Evolutionary conservation across 805 yeast genomes (phyloP), one percentile per base, ranked within the genome.

Genomic region (Metschnikowia peoriensis): DNA sequence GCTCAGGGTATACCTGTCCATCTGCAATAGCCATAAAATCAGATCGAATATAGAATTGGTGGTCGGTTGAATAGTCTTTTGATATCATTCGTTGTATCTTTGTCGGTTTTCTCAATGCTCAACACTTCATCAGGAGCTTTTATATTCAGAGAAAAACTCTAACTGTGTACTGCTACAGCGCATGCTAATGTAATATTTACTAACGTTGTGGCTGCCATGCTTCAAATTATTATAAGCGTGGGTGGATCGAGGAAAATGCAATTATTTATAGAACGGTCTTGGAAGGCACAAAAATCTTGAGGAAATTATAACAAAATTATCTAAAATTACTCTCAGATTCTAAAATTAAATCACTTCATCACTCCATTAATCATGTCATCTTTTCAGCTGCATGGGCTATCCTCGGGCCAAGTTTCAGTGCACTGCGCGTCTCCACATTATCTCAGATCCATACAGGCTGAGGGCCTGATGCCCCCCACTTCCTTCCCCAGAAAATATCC

Each of bases 21-120:
- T 72, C 12, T 62, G 72, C 39, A 73, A 73, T 47, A 62, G 62
- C 41, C 72, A 69, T 50, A 68, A 67, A 45, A 62, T 74, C 11
- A 57, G 73, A 29, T 71, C 75, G 2, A 67, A 59, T 48, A 41
- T 69, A 9, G 78, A 78, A 0, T 58, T 74, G 17, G 32, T 74
- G 10, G 40, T 66, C 22, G 77, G 78, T 39, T 67, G 6, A 59
- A 62, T 6, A 66, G 65, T 28, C 63, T 63, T 0, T 16, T 63
- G 7, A 48, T 72, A 0, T 60, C 71, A 5, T 42, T 63, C 7
- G 55, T 68, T 6, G 72, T 74, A 0, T 57, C 77, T 0, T 29
- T 71, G 7, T 50, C 67, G n/a, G 56, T 63, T 1, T 38, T 42
- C 5, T 35, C 59, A 2, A 56, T 59, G 34, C 62, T 66, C 44